Evolutionary conservation across 768 basidiomycete species (phyloP), one percentile per base, ranked within the genome.

Genomic region (Lentinula sp.): DNA sequence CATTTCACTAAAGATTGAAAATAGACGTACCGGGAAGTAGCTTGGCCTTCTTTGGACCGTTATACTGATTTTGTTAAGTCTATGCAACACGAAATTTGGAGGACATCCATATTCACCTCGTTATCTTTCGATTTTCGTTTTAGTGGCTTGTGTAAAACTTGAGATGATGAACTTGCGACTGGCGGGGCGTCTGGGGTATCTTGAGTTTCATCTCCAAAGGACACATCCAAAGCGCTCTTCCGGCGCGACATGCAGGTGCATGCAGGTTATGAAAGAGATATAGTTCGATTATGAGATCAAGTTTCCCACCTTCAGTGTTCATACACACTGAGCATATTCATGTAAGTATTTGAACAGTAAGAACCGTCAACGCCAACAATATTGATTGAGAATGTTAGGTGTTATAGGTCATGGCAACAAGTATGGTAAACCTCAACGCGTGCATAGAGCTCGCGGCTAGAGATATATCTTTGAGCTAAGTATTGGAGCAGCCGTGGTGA

Each of bases 221-320:
- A 80, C 10, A 85, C 73, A 11, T 84, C 82, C 46, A 78, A 81
- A 2, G 87, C 86, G 42, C 83, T 81, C 31, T 70, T 67, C 28
- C 73, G 74, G 32, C 70, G 75, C 21, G 73, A 65, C 77, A 78
- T 78, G 15, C 16, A 23, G 42, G 13, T 11, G 39, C 54, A 55
- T 39, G 13, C 37, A 55, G 34, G 15, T 21, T 21, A 31, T n/a
- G 9, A 8, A 11, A 28, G 45, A 46, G 45, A 18, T 16, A 39
- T 13, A 13, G 37, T 39, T 39, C 37, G 13, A 39, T 28, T 13
- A 13, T 39, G 37, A 1, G 3, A 8, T 13, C 37, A 39, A 39
- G 37, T 8, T 39, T 39, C 37, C 37, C 37, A 39, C 37, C 9
- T 39, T 39, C 37, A 39, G 9, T 39, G 28, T 28, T 28, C 28